These are phyloP conservation scores for Abrus pulchellus DNA, from an alignment of 306 rosid genomes.

Conservation along the genomic window DNA sequence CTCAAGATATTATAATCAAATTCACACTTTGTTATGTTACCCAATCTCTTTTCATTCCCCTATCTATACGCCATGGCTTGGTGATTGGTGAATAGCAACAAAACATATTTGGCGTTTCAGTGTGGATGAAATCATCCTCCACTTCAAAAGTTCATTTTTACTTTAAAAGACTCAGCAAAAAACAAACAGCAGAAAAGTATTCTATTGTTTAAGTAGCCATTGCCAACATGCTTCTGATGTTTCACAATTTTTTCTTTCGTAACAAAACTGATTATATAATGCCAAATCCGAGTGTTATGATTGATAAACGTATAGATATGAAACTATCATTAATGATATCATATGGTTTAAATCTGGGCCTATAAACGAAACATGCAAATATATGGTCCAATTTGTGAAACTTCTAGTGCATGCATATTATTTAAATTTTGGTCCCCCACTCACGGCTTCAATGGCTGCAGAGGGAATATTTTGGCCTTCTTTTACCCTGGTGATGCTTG, in stretches of 20 bases:
- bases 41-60: not conserved
- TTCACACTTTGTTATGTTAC: not conserved
- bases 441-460: constrained; percentile 34
- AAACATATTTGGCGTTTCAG: constrained; percentile 6
- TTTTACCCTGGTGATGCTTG: constrained; percentile 46
- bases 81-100: constrained; percentile 35
- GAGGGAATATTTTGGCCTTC: constrained; percentile 43
- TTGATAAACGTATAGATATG: not conserved
- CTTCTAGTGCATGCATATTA: constrained; percentile 24
- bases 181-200: not conserved
- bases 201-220: constrained; percentile 5
- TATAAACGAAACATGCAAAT: not conserved
- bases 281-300: not conserved
- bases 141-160: not conserved
- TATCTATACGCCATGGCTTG: not conserved
- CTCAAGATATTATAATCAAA: constrained; percentile 1
- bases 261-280: not conserved
- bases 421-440: constrained; percentile 48
- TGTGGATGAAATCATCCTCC: constrained; percentile 3
- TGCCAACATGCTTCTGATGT: constrained; percentile 7
- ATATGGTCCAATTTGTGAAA: constrained; percentile 3
- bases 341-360: not conserved
- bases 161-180: not conserved
- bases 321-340: not conserved
- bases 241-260: constrained; percentile 1